A percentile compares a stretch with the other conserved stretches of the same genome.
These are phyloP conservation scores for Chrysosphaeria jannelii DNA, from an alignment of 2,329 filamentous ascomycete genomes.

Conservation along the genomic window DNA sequence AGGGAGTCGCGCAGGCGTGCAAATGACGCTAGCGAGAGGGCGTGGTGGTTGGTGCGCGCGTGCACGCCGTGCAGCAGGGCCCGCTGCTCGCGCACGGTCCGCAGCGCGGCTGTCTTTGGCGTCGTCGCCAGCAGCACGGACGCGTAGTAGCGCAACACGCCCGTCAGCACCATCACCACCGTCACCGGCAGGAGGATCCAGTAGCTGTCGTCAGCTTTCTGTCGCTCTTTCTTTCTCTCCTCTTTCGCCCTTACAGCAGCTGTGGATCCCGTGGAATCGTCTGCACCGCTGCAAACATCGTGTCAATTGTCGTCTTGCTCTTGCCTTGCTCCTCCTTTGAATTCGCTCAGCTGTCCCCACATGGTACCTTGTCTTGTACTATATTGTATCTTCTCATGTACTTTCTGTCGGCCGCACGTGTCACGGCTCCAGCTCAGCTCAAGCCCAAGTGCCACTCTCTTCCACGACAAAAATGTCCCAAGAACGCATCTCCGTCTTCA, in stretches of 20 bases:
- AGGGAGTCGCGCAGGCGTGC: slow-evolving; percentile 53
- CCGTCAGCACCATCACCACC: slow-evolving; percentile 89
- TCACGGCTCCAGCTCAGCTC: too few relatives aligned
- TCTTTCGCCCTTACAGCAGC: slow-evolving; percentile 87
- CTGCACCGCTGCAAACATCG: too few relatives aligned
- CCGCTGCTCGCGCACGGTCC: slow-evolving; percentile 59
- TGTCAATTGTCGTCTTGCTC: too few relatives aligned
- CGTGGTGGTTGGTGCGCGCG: slow-evolving; percentile 54
- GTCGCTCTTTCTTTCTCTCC: too few relatives aligned
- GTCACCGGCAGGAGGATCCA: slow-evolving; percentile 98
- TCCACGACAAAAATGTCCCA: too few relatives aligned
- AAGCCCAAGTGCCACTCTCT: too few relatives aligned
- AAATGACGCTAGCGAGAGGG: slow-evolving; percentile 52
- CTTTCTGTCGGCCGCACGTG: too few relatives aligned
- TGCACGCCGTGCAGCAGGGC: slow-evolving; percentile 59
- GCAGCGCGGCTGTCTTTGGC: slow-evolving; percentile 54
- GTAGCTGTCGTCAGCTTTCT: too few relatives aligned
- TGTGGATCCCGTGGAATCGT: slow-evolving; percentile 97
- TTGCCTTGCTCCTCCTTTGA: too few relatives aligned
- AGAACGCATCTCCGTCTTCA: slow-evolving; percentile 35
- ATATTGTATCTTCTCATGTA: too few relatives aligned
- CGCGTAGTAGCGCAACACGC: slow-evolving; percentile 85
- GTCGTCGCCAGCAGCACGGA: slow-evolving; percentile 64
- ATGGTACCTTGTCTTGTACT: too few relatives aligned
- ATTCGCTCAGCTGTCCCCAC: too few relatives aligned